phyloP scores from a whole-genome alignment of 2,329 filamentous ascomycete genomes.

The Fusarium sp. region DNA sequence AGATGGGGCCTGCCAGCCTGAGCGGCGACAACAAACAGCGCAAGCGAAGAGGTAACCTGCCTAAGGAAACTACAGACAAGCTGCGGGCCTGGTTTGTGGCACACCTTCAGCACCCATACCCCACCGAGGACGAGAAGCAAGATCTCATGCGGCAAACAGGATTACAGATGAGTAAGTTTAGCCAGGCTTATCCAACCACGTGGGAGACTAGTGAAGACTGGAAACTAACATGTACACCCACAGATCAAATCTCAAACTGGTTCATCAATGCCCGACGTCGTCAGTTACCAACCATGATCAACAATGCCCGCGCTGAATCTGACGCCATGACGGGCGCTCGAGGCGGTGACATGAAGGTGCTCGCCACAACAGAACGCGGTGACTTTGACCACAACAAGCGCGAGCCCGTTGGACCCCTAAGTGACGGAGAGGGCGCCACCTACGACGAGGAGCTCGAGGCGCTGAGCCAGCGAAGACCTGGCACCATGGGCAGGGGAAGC shows the following conservation, averaged over 20 bases:
- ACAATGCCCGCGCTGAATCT: constrained; percentile 67
- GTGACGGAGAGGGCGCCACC: constrained; percentile 63
- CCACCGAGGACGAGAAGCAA: constrained; percentile 90
- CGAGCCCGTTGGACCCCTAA: constrained; percentile 57
- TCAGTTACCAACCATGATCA: constrained; percentile 73
- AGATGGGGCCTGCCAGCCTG: constrained; percentile 57
- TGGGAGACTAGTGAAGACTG: background rate
- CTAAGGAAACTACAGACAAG: constrained; percentile 90
- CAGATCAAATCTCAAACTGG: constrained; percentile 84
- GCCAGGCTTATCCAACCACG: background rate
- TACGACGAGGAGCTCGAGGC: constrained; percentile 62
- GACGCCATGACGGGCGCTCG: constrained; percentile 61
- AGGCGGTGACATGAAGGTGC: constrained; percentile 55
- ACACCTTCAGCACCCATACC: constrained; percentile 87
- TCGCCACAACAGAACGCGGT: constrained; percentile 57
- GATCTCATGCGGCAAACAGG: constrained; percentile 83
- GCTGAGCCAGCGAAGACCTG: constrained; percentile 51
- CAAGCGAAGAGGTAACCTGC: constrained; percentile 85
- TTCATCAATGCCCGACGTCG: constrained; percentile 84
- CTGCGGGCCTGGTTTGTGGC: constrained; percentile 84
- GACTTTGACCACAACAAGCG: constrained; percentile 58
- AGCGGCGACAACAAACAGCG: constrained; percentile 66
- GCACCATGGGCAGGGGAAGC: constrained; percentile 63
- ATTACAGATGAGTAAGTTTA: constrained; percentile 80
- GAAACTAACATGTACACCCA: constrained; percentile 31